Evolutionary conservation across 345 rosid genomes (phyloP), one percentile per base, ranked within the genome.

Genomic region (Salix caprea): DNA sequence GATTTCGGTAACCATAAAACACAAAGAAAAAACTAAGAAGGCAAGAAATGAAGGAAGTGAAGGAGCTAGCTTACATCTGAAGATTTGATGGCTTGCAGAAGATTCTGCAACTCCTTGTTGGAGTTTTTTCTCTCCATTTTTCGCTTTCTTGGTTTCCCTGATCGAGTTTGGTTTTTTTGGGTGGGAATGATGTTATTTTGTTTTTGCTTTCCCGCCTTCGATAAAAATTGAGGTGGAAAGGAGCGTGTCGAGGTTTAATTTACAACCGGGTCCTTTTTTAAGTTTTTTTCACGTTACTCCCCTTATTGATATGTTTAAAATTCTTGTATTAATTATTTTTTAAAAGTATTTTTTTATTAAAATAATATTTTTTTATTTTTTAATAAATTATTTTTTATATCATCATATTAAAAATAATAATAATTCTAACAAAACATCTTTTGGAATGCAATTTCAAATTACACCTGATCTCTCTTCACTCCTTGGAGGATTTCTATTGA

Each of bases 11-110:
- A n/a, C 24, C 13, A 56, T n/a, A n/a, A 26, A n/a, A 23, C 12
- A 52, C 58, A 30, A 30, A 52, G n/a, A 9, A 56, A 56, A 61
- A 61, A 26, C 32, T 61, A 18, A 60, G 39, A 34, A 34, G 6
- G n/a, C 2, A 37, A 7, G 69, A 65, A 65, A n/a, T 21, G 23
- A 66, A 37, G 15, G 10, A 18, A 39, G 0, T 14, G 18, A 65
- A 67, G 34, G 44, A 81, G 69, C 89, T 79, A 78, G 67, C 88
- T 79, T 85, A 92, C 98, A 72, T 94, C 97, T 21, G 96, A 91
- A 75, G 87, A 80, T 82, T 80, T 80, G 21, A 94, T 82, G 78
- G 86, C 90, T 64, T 84, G 87, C 2, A 91, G 68, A 7, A 90
- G 82, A 76, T 26, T 82, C 80, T 52, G 86, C 76, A 88, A 76